phyloP scores from a whole-genome alignment of 306 rosid genomes.

The Sechiopsis laciniata region DNA sequence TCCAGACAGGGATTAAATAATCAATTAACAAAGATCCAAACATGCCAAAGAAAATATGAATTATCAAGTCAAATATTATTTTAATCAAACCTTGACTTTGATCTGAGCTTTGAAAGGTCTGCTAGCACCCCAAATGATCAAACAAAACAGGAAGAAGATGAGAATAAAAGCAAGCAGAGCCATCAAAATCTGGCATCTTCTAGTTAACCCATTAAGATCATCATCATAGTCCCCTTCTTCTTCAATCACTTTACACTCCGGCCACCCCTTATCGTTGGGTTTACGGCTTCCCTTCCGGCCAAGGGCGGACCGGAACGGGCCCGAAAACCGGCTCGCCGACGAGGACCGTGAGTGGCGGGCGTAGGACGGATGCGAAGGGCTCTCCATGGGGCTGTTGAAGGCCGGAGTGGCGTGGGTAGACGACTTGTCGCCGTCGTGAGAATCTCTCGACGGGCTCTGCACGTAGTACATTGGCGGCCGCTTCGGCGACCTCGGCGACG shows the following conservation, averaged over 20 bases:
- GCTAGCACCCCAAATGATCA: conserved; percentile 65
- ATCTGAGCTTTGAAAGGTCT: conserved; percentile 48
- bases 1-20: background rate
- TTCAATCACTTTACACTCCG: conserved; percentile 55
- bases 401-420: conserved; percentile 54
- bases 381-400: conserved; percentile 52
- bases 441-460: conserved; percentile 76
- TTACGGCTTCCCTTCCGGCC: conserved; percentile 36
- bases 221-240: conserved; percentile 59
- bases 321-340: conserved; percentile 67
- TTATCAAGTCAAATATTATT: conserved; percentile 16
- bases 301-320: conserved; percentile 32
- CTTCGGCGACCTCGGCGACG: conserved; percentile 63
- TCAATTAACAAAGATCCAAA: background rate
- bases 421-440: conserved; percentile 73
- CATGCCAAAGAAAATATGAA: background rate
- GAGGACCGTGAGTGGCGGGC: conserved; percentile 64
- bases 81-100: conserved; percentile 50
- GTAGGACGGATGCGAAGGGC: conserved; percentile 69
- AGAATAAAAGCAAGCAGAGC: conserved; percentile 43
- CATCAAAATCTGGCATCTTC: conserved; percentile 48
- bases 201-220: conserved; percentile 32
- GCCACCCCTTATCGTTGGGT: conserved; percentile 51
- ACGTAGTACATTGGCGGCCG: conserved; percentile 51
- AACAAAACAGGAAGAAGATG: conserved; percentile 54